Evolutionary conservation across 2,329 filamentous ascomycete genomes (phyloP).

Genomic region (Colletotrichum sp.): DNA sequence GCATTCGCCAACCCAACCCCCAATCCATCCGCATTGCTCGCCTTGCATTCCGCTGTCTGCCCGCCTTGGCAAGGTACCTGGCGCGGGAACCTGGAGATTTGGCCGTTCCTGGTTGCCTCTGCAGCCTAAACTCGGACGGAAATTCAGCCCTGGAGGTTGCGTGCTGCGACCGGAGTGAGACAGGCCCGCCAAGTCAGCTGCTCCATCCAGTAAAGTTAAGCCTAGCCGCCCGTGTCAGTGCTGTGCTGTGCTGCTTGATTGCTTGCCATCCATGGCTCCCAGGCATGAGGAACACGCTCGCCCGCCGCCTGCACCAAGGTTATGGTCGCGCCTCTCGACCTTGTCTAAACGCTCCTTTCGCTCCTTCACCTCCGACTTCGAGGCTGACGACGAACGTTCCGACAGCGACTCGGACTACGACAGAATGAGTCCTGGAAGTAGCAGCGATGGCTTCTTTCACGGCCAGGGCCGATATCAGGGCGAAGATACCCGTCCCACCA

Average conservation of each 20-base stretch:
- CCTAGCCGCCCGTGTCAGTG: neutral
- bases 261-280: slow-evolving; percentile 17
- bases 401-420: slow-evolving; percentile 35
- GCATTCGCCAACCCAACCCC: neutral
- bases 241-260: neutral
- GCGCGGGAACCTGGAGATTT: neutral
- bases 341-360: slow-evolving; percentile 60
- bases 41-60: neutral
- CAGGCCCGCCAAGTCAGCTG: slow-evolving; percentile 5
- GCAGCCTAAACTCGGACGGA: neutral
- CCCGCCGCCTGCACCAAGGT: slow-evolving; percentile 47
- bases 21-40: neutral
- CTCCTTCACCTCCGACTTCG: slow-evolving; percentile 67
- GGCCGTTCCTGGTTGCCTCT: neutral
- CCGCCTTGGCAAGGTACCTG: neutral
- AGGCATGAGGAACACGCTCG: slow-evolving; percentile 23
- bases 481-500: slow-evolving; percentile 89
- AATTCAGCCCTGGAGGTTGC: neutral
- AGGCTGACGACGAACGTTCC: slow-evolving; percentile 73
- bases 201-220: slow-evolving; percentile 11
- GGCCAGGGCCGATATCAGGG: slow-evolving; percentile 66
- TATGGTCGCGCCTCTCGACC: slow-evolving; percentile 54
- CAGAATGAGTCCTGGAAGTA: slow-evolving; percentile 40
- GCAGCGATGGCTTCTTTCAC: slow-evolving; percentile 39
- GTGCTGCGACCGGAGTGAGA: slow-evolving; percentile 11